Percentiles rank a stretch among this genome's conserved stretches.
phyloP scores from a whole-genome alignment of 768 basidiomycete genomes.

The Lactarius tabidus region DNA sequence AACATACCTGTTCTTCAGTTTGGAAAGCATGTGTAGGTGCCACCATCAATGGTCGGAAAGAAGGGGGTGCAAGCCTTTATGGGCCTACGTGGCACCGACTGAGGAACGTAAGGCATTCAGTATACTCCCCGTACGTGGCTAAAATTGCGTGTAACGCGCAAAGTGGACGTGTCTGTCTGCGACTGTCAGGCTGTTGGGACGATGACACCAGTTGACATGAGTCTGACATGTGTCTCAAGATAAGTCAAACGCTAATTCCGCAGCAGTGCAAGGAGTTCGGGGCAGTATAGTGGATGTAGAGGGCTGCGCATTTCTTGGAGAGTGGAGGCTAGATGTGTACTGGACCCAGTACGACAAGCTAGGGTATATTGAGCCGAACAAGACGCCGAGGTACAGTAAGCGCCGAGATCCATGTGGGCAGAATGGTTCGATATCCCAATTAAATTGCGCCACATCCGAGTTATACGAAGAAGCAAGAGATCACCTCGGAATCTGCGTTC shows the following conservation, averaged over 20 bases:
- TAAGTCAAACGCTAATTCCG: background rate
- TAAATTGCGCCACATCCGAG: background rate
- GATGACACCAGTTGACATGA: background rate
- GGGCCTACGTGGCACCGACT: background rate
- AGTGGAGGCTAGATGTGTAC: background rate
- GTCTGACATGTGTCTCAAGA: conserved; percentile 1
- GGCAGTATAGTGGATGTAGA: background rate
- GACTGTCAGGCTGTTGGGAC: background rate
- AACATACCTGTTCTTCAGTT: background rate
- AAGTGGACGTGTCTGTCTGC: background rate
- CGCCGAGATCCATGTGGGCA: background rate
- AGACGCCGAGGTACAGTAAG: background rate
- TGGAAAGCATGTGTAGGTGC: background rate
- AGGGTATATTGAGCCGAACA: background rate
- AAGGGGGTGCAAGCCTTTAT: no score
- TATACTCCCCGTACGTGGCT: background rate
- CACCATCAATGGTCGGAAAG: background rate
- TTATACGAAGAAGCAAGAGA: background rate
- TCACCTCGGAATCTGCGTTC: background rate
- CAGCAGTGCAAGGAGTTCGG: background rate
- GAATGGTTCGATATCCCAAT: no score
- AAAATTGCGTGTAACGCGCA: background rate
- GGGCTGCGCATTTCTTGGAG: background rate
- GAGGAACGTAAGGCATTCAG: background rate
- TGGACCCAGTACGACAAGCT: background rate